Evolutionary conservation across 225 moss, liverwort and hornwort genomes (phyloP), one percentile per base, ranked within the genome.

Genomic region (Neckera pumila): DNA sequence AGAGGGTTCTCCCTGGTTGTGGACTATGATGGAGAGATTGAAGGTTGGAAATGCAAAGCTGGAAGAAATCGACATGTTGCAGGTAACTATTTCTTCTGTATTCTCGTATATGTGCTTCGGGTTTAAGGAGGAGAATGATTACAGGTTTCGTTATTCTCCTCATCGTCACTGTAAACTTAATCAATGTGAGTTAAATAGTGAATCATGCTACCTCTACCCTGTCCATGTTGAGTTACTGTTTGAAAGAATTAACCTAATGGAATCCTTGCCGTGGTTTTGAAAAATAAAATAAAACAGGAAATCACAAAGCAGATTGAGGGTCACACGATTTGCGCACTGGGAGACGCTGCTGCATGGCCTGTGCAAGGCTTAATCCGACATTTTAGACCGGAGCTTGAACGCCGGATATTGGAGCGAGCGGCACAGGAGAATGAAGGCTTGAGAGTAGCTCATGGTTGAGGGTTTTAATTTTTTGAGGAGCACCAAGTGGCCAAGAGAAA

Each of bases 1-100:
- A 85, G 98, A 98, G 92, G 98, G 98, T 28, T 89, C 96, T 80
- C 98, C 98, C 14, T 98, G 98, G 98, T 93, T 98, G 75, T 98
- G 98, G 98, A 91, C 93, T 56, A 96, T 98, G 97, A 98, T 98
- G 98, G 98, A 98, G 91, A 96, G 97, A 87, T 65, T 97, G 91
- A 98, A 98, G 90, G 97, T 98, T 59, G 98, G 97, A 67, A 97
- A 98, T 87, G 98, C 98, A 17, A 95, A 92, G 86, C 89, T 97
- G 78, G 98, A 98, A 90, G 98, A 97, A 86, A 98, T 98, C 90
- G 97, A 98, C 86, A 92, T 93, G 91, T 87, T 98, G 90, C 92
- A 92, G 94, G 94, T 92, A 78, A 18, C 17, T 34, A 59, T 58
- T 23, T 11, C 70, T 65, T 80, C 20, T 61, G 28, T 65, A 36